Base-by-base conservation (phyloP, 2,329 filamentous ascomycete genomes). In the Tympanopsis confertula region DNA sequence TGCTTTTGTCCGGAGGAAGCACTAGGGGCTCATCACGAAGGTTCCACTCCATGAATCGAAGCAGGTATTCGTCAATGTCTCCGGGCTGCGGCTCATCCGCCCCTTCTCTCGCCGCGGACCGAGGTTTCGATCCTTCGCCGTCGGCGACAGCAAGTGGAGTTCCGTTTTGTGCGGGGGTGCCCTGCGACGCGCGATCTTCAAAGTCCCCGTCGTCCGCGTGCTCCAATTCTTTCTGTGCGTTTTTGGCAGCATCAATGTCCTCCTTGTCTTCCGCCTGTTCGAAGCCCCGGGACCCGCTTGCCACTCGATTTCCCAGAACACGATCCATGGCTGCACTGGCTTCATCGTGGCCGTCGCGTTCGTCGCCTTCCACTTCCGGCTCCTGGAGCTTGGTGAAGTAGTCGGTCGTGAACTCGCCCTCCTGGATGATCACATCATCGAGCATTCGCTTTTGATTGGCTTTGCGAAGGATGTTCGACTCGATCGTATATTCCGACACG, bases 361-460 rank as follows among this genome's bases (percentile, higher is more conserved):
- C 63, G 28, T 74, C 68, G 38, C 70, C 73, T 19, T 86, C 66
- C 37, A 84, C 78, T 42, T 86, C 83, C 26, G 74, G 69, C 37
- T 82, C 78, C 2, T 72, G 65, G 32, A 84, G 66, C 49, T 82
- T 86, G 50, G 87, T 87, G 60, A 94, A 89, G 56, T 94, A 88
- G 51, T 98, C 91, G 0, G 91, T 98, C 0, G 89, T 98, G 56
- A 98, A 98, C 47, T 89, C 87, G 44, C 91, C 91, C 55, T 96
- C 91, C 54, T 98, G 93, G 47, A 98, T 98, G 40, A 98, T 88
- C 5, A 98, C 86, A 45, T 98, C 91, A 50, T 98, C 91, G 0
- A 98, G 72, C 75, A 98, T 87, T 49, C 93, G 85, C 64, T 98
- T 98, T 59, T 98, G 91, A 38, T 91, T 93, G 12, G 87, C 87